Percentiles rank a stretch among this genome's conserved stretches.
These are phyloP conservation scores for Datura wrightii DNA, from an alignment of 257 asterid genomes.

Conservation along the genomic window DNA sequence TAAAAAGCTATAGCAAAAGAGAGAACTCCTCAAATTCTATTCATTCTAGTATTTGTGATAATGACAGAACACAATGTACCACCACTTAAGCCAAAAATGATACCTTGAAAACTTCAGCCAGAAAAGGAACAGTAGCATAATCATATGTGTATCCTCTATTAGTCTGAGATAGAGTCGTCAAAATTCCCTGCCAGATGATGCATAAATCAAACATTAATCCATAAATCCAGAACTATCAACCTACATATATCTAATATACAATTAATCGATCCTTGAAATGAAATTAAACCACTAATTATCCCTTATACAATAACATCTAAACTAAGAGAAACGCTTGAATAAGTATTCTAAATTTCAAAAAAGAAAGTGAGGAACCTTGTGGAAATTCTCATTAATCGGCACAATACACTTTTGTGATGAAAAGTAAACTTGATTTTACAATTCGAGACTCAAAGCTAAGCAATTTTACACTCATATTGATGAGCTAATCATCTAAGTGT, in stretches of 20 bases:
- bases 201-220: conserved; percentile 30
- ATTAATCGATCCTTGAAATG: not conserved
- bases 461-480: not conserved
- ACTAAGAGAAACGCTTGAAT: not conserved
- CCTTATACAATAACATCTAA: not conserved
- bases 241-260: not conserved
- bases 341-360: too few species aligned
- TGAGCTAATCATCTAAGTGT: not conserved
- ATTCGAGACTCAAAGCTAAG: not conserved
- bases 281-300: not conserved
- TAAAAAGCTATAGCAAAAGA: not conserved
- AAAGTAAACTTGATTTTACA: not conserved
- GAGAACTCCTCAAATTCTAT: not conserved
- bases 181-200: conserved; percentile 66
- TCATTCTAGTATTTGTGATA: not conserved
- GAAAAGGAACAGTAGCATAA: conserved; percentile 97
- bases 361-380: not conserved
- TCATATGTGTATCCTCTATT: conserved; percentile 87
- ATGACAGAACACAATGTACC: not conserved
- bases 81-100: not conserved
- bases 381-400: not conserved
- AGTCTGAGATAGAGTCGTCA: conserved; percentile 91
- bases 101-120: conserved; percentile 97
- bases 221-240: conserved; percentile 26
- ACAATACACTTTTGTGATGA: not conserved